phyloP scores from a whole-genome alignment of 306 rosid genomes.

The Cucumis melo region DNA sequence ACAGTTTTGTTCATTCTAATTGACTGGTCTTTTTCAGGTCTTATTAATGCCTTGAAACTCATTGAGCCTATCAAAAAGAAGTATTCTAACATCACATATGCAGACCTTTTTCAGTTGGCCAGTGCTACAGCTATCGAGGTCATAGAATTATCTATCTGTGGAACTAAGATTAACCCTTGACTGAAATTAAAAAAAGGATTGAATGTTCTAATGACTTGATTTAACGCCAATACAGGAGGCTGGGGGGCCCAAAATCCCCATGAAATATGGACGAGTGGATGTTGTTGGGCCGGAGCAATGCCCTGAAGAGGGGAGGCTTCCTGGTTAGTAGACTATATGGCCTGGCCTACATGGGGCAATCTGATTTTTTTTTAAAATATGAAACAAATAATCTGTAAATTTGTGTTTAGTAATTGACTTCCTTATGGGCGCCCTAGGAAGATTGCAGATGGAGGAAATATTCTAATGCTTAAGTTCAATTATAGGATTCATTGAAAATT shows the following conservation, averaged over 20 bases:
- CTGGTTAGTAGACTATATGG: conserved; percentile 35
- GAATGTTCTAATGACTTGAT: conserved; percentile 8
- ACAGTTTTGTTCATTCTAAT: conserved; percentile 6
- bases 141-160: conserved; percentile 4
- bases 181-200: background rate
- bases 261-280: conserved; percentile 92
- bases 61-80: conserved; percentile 86
- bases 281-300: conserved; percentile 60
- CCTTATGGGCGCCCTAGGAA: background rate
- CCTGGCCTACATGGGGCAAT: background rate
- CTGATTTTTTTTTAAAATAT: background rate
- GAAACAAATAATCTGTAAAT: background rate
- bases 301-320: conserved; percentile 99
- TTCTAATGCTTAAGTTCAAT: background rate
- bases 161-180: conserved; percentile 2
- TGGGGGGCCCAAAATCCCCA: conserved; percentile 94
- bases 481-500: background rate
- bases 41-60: conserved; percentile 89
- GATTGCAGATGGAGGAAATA: background rate
- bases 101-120: conserved; percentile 96
- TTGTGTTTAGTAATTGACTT: background rate
- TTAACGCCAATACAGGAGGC: conserved; percentile 51
- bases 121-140: conserved; percentile 95
- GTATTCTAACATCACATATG: conserved; percentile 78
- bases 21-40: conserved; percentile 39